Evolutionary conservation across 306 rosid genomes (phyloP), one percentile per base, ranked within the genome.

Genomic region (Lotus japonicus): DNA sequence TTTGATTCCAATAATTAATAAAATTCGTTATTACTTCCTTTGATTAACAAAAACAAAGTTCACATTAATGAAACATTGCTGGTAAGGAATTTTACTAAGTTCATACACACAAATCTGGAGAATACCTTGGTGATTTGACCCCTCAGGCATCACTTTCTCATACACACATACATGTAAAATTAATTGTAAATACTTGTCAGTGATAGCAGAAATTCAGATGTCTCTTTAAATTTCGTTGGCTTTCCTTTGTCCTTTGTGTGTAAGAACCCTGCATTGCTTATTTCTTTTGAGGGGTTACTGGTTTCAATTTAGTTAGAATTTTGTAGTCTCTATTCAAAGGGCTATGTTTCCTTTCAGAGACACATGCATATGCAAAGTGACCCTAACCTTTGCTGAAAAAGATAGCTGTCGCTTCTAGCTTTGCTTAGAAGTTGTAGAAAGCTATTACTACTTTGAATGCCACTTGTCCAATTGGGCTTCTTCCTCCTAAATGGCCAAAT

Each of bases 141-240:
- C 73, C 76, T 87, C 89, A 80, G 26, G 12, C 70, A 43, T 75
- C 74, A 78, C 70, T 76, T 62, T 69, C 79, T 56, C 79, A 62
- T 43, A 72, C 77, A 68, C 73, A 51, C 16, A 36, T 79, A 48
- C 64, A 65, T 75, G 64, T 66, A 65, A 82, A 79, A 82, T 77
- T 75, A 49, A 38, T 12, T 76, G 89, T 84, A 79, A 82, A 79
- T 75, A 49, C 43, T 12, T 76, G 89, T 84, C 92, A 84, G 85
- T 75, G 83, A 70, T 68, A 57, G 58, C 89, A 84, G 87, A 68
- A 55, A 26, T 67, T 58, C 84, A 80, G 80, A 56, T 68, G 82
- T 61, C 59, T 62, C 64, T 62, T 68, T 74, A 26, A 75, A 77
- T 75, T 50, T 68, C 67, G 50, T 77, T 77, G 63, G 44, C 55